Base-by-base conservation (phyloP, 805 yeast genomes). In the Tetrapisispora taiwanensis region DNA sequence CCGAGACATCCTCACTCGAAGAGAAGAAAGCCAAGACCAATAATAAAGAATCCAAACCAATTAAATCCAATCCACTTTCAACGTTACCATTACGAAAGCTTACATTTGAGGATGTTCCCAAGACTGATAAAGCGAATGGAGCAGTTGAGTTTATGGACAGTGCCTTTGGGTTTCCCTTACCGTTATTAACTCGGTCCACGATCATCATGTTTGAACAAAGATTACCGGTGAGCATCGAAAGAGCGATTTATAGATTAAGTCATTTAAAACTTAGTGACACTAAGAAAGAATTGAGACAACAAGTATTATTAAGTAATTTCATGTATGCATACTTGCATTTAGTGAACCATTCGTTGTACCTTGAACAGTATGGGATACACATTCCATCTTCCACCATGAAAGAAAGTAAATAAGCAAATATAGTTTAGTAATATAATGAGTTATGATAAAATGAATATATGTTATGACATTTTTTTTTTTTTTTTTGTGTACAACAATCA, bases 321-420 rank as follows among this genome's bases (percentile, higher is more conserved):
- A 92, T 92, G 98, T 92, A 92, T 60, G 90, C 97, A 0, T 92
- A 92, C 64, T 73, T 92, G 70, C 90, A 92, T 59, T 70, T 92
- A 63, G 95, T 92, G 45, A 95, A 90, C 62, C 97, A 90, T 60
- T 89, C 90, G 14, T 69, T 84, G 52, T 86, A 81, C 62, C 63
- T 84, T 48, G 90, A 84, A 54, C 86, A 80, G 48, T 15, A 41
- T 28, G 26, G 35, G 20, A 20, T 20, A 18, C 18, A 14, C 17
- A 6, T 31, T 9, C 8, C 34, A 17, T 4, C 10, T 31, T 7
- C 31, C 31, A 28, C n/a, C n/a, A n/a, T n/a, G n/a, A n/a, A n/a
- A n/a, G n/a, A n/a, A n/a, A n/a, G n/a, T n/a, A n/a, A n/a, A n/a
- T n/a, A n/a, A n/a, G n/a, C n/a, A n/a, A n/a, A n/a, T n/a, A n/a